Evolutionary conservation across 352 stramenopile species (phyloP).

Genomic region (Aphanomyces cochlioides): DNA sequence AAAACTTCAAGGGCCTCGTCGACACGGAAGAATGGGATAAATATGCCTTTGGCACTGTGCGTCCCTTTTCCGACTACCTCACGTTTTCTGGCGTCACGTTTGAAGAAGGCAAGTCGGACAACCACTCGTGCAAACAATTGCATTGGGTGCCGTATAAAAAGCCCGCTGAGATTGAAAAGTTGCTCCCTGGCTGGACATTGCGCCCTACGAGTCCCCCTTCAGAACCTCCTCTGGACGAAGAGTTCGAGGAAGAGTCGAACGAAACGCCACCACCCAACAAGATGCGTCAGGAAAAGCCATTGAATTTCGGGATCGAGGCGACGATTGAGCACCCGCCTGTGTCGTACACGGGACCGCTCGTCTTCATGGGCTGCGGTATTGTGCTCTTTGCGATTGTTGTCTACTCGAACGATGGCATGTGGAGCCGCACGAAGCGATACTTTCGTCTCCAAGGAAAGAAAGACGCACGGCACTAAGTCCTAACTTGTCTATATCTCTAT

Average conservation of each 20-base stretch:
- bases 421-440: conserved; percentile 37
- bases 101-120: conserved; percentile 51
- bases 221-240: not conserved
- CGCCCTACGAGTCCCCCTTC: conserved; percentile 15
- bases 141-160: conserved; percentile 68
- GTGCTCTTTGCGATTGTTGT: conserved; percentile 51
- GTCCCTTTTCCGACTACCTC: conserved; percentile 55
- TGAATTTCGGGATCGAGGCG: conserved; percentile 29
- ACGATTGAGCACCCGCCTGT: conserved; percentile 44
- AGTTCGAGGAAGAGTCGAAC: not conserved
- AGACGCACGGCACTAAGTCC: not conserved
- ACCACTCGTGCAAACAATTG: conserved; percentile 56
- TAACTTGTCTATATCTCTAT: not conserved
- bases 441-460: conserved; percentile 24
- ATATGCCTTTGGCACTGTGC: conserved; percentile 50
- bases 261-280: conserved; percentile 20
- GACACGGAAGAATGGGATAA: conserved; percentile 61
- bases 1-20: conserved; percentile 54
- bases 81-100: conserved; percentile 58
- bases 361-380: conserved; percentile 55
- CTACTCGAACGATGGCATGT: conserved; percentile 66
- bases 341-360: conserved; percentile 40
- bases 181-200: conserved; percentile 56
- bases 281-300: conserved; percentile 27
- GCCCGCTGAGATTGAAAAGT: conserved; percentile 46